Base-by-base conservation (phyloP, 1,284 basidiomycete genomes). In the Ustilago loliicola region DNA sequence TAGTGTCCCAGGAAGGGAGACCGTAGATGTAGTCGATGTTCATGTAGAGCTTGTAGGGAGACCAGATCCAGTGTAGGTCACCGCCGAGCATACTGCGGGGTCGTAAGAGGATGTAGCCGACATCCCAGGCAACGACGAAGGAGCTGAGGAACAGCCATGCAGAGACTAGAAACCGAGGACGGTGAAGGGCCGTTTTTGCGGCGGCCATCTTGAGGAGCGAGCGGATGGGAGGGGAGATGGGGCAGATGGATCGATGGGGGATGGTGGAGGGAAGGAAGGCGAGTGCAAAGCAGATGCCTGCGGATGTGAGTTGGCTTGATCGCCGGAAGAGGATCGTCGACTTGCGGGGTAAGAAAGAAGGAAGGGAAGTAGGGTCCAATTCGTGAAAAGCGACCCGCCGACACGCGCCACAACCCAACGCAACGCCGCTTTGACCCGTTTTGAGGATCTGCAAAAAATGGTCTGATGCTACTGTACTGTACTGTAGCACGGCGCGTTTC, bases 11-110 rank as follows among this genome's bases (percentile, higher is more conserved):
- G 0, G 92, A 90, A 34, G 89, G 88, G 29, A 91, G 79, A 13
- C 93, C 93, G 81, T 97, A 96, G 13, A 93, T 90, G 69, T 89
- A 88, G 83, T 93, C 92, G 60, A 95, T 88, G 51, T 92, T 88
- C 78, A 92, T 91, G 86, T 94, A 94, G 32, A 93, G 82, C 40
- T 66, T 60, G 63, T 83, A 80, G 11, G 77, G 78, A 15, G 76
- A 53, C 69, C 64, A 73, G 40, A 61, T 32, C 59, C 51, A 76
- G 36, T 66, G 59, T 25, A 81, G 83, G 77, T 81, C 63, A 88
- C 73, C 90, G 88, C 94, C 79, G 29, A 66, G 67, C 64, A 82
- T 73, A 32, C 74, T 75, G 30, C 79, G 67, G 0, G 80, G 80
- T 27, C 81, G 80, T 21, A 74, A 48, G 3, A 83, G 65, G 30